Base-by-base conservation (phyloP, 805 yeast species). In the Candida mattraensis region DNA sequence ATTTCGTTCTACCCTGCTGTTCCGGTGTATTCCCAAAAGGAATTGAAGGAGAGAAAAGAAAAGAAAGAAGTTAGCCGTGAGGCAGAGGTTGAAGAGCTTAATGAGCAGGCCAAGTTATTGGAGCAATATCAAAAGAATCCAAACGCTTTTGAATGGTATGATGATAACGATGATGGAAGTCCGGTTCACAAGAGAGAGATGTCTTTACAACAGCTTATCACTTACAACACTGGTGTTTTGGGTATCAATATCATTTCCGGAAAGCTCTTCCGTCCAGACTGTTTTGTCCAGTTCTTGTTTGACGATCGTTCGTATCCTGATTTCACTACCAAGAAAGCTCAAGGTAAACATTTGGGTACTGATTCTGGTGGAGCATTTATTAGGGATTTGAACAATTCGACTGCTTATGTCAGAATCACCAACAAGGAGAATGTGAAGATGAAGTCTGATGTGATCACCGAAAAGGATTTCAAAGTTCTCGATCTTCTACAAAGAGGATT, bases 311-410 rank as follows among this genome's bases (percentile, higher is more conserved):
- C 70, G 1, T 72, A 67, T 33, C 87, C 93, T 2, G 69, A 77
- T 3, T 77, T 74, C 38, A 67, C 69, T 6, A 64, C 84, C 1
- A 57, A 74, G 8, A 72, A 66, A 49, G 56, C 78, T 2, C 69
- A 61, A 19, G 75, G 75, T 20, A 70, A 71, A 33, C 54, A 44
- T 9, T 56, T 83, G 19, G 45, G 53, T 10, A 51, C 68, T 16
- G 74, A 76, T n/a, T 55, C 61, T 16, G 83, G 80, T 14, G 76
- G 71, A 41, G 75, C 74, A 0, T 83, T 83, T 47, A 67, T 85
- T 32, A 75, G 94, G 58, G 93, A 85, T 56, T 68, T 85, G 50
- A 72, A 74, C 26, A 70, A 83, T 54, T 80, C 88, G 23, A 66
- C 60, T 30, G 45, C 76, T 27, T 60, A 76, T 23, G 62, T 85